Base-by-base conservation (phyloP, 805 yeast genomes). In the Ogataea pini region DNA sequence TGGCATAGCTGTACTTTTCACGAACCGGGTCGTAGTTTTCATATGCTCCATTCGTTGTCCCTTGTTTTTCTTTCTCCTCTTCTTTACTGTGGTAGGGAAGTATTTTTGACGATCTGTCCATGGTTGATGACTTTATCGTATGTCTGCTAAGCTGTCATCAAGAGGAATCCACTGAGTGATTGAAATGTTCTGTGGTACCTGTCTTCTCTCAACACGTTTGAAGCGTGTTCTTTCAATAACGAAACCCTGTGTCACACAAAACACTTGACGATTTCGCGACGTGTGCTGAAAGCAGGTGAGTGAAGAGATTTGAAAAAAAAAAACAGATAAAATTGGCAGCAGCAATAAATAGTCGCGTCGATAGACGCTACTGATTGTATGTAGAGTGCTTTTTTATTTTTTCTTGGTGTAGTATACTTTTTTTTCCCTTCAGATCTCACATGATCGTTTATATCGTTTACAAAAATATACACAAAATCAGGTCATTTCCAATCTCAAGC, bases 1-100 rank as follows among this genome's bases (percentile, higher is more conserved):
- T 59, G 10, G 56, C 56, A 43, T 61, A 62, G 34, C 60, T 48
- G 45, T 58, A 59, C 24, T 49, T 58, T 16, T 58, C 62, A 43
- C 62, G 53, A 44, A 59, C 42, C 10, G 57, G 55, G 39, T 54
- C 52, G 42, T 50, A 48, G 8, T 48, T 45, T 7, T 50, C 57
- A 20, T 40, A 32, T 16, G 42, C 40, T 12, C 29, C 36, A 6
- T 37, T 19, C 9, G 50, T 38, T 7, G 43, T 16, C 10, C 27
- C 46, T 28, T 38, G 42, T 27, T 47, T 48, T 33, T 56, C 55
- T 12, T 52, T 51, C n/a, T 47, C 38, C n/a, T 47, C 32, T 18
- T 53, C 49, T 32, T 46, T 47, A 31, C 18, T 28, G 31, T 56
- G 60, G 43, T 49, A 46, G 16, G 59, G 57, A 38, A 56, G 43